phyloP scores from a whole-genome alignment of 129 eudicot species.

The Smallanthus sonchifolius region DNA sequence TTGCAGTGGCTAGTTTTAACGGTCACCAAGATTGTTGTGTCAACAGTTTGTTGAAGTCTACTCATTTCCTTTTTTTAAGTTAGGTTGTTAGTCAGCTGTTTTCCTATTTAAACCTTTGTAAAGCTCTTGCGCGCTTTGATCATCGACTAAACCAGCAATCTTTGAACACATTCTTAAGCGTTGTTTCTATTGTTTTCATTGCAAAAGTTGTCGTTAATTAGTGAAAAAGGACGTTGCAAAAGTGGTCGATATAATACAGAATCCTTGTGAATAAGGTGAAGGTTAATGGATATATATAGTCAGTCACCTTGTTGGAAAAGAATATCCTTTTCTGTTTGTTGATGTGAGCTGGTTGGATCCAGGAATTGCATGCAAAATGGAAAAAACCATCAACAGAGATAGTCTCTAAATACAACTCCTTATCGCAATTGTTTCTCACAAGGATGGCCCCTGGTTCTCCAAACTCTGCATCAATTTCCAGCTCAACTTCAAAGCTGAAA shows the following conservation, averaged over 20 bases:
- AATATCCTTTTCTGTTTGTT: slow-evolving; percentile 59
- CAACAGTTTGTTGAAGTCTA: too few species aligned
- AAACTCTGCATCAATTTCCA: slow-evolving; percentile 61
- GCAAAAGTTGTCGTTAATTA: too few species aligned
- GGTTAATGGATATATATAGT: background rate
- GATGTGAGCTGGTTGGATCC: slow-evolving; percentile 70
- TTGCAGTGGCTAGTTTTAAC: too few species aligned
- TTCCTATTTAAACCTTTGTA: too few species aligned
- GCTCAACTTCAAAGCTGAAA: slow-evolving; percentile 61
- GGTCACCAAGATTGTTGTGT: background rate
- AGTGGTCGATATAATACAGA: too few species aligned
- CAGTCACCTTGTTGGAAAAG: slow-evolving; percentile 59
- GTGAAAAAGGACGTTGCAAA: too few species aligned
- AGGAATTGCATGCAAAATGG: slow-evolving; percentile 78
- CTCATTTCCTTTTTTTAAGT: too few species aligned
- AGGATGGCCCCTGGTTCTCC: slow-evolving; percentile 80
- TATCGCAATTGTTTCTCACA: slow-evolving; percentile 56
- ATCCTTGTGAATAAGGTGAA: background rate
- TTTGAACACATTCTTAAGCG: too few species aligned
- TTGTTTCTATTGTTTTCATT: too few species aligned
- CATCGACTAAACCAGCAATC: too few species aligned
- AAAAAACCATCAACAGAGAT: slow-evolving; percentile 69
- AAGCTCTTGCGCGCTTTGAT: too few species aligned
- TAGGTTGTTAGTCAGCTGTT: too few species aligned
- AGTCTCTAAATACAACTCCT: slow-evolving; percentile 68